Percentiles rank a stretch among this genome's conserved stretches.
Evolutionary conservation across 2,329 filamentous ascomycete species (phyloP).

Genomic region (Exophiala xenobiotica): DNA sequence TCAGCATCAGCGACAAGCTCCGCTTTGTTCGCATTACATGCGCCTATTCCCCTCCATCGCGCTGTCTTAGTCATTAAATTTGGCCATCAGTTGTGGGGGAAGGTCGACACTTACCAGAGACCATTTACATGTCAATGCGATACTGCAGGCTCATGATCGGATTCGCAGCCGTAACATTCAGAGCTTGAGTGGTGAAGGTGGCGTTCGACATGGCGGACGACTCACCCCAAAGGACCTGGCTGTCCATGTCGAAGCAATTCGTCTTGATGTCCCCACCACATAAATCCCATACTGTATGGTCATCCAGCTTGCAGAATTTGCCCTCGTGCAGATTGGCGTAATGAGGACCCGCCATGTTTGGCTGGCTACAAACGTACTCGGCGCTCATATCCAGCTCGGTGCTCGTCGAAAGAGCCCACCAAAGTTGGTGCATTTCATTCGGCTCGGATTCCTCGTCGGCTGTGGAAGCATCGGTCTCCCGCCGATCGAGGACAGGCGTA

Average conservation of each 20-base stretch:
- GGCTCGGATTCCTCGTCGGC: background rate
- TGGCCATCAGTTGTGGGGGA: no score
- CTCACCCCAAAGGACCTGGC: background rate
- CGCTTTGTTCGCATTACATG: no score
- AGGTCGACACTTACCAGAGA: no score
- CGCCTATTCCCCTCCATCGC: no score
- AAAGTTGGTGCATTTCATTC: background rate
- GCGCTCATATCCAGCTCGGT: background rate
- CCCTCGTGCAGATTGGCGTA: background rate
- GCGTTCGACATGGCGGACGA: no score
- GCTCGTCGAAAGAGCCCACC: background rate
- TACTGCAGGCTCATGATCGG: no score
- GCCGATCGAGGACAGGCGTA: no score
- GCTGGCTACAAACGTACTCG: background rate
- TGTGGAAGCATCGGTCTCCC: background rate
- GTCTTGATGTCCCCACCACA: background rate
- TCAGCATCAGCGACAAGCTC: no score
- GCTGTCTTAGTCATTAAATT: no score
- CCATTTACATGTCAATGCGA: no score
- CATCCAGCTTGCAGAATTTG: constrained; percentile 2
- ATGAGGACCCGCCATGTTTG: background rate
- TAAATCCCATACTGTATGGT: background rate
- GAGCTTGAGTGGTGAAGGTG: no score
- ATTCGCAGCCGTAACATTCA: no score
- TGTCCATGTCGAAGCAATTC: constrained; percentile 1